phyloP scores from a whole-genome alignment of 2,329 filamentous ascomycete species.

The Trichoderma aggressivum region DNA sequence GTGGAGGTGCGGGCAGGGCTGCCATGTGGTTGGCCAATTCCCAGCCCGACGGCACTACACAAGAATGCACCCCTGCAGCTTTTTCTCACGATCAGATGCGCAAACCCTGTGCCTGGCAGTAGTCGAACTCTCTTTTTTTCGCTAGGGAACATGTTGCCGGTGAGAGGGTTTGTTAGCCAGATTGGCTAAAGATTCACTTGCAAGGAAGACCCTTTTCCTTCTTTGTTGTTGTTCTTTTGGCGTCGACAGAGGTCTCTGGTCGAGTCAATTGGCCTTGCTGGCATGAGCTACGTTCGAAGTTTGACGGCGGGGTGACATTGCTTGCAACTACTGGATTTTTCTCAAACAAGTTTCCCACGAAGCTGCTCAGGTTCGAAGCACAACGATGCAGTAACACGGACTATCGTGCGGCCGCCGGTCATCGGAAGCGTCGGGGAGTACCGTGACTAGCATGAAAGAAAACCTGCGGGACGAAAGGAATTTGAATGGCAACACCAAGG shows the following conservation, averaged over 20 bases:
- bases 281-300: no score
- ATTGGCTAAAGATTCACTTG: not conserved
- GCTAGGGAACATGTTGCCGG: not conserved
- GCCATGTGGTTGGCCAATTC: slow-evolving; percentile 16
- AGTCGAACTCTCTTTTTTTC: slow-evolving; percentile 1
- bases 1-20: slow-evolving; percentile 5
- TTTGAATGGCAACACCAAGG: not conserved
- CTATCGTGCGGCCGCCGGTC: not conserved
- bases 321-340: not conserved
- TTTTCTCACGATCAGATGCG: not conserved
- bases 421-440: slow-evolving; percentile 7
- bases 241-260: no score
- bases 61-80: not conserved
- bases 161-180: not conserved
- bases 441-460: not conserved
- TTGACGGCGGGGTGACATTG: not conserved
- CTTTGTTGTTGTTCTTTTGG: not conserved
- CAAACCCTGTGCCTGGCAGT: slow-evolving; percentile 13
- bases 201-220: not conserved
- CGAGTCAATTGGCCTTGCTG: not conserved
- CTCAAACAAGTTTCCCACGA: not conserved
- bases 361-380: not conserved
- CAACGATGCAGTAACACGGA: not conserved
- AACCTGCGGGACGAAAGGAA: not conserved
- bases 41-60: not conserved